Base-by-base conservation (phyloP, 129 eudicot species). In the Flaveria brownii region DNA sequence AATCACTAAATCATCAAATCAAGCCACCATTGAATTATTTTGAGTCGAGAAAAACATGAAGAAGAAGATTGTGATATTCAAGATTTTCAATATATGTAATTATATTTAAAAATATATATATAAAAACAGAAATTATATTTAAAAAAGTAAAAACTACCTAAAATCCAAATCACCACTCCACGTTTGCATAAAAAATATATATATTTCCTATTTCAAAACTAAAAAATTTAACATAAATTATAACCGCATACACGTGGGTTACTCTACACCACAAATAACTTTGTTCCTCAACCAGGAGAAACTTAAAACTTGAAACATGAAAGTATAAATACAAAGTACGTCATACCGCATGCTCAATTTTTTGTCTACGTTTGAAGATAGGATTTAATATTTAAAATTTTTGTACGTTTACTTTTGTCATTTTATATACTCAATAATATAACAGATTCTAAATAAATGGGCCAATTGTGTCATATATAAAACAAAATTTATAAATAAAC, bases 291-390 rank as follows among this genome's bases (percentile, higher is more conserved):
- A 62, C 26, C 39, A 60, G 5, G 2, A 2, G 18, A 23, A 46
- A 22, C 6, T 1, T 69, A 3, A 45, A 12, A 45, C 57, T 2
- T 5, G 57, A 43, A 9, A 10, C 25, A 66, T 66, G 14, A 42
- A 16, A 8, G 1, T 12, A 11, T 7, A 9, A 8, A 41, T 20
- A 11, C 10, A 49, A 26, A 70, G 28, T 70, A 70, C 74, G 57
- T 70, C 20, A 70, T 47, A 15, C 9, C 15, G 13, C 74, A 70
- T 22, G 74, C 74, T 26, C 74, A 49, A 70, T 22, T 59, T 25
- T 47, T 23, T 49, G 41, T 25, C 30, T 70, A 12, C 1, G 22
- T 4, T 49, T 45, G 9, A 70, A 25, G 41, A 25, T 22, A 7
- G 2, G 11, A 12, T 70, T 70, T 49, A 9, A 11, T 39, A 3